Evolutionary conservation across 495 filamentous ascomycete species (phyloP), one percentile per base, ranked within the genome.

Genomic region (Ramalina intermedia): DNA sequence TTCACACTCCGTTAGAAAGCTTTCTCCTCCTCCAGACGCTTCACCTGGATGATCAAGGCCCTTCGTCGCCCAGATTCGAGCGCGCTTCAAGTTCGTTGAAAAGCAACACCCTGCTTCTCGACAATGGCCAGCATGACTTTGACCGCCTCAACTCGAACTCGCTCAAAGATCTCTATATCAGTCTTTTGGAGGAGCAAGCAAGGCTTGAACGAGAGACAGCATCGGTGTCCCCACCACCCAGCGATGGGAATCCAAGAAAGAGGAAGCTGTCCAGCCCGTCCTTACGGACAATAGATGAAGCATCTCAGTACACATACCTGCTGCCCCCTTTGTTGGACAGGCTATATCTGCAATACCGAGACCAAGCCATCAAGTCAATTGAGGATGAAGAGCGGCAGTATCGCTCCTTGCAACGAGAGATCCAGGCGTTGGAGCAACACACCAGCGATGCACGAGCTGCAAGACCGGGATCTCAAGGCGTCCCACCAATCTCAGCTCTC

Each of bases 11-110:
- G 46, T 82, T 95, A 68, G 90, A 96, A 72, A 80, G 77, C 33
- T 74, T 96, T 17, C 75, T 96, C 48, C 77, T 98, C 53, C 91
- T 95, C 66, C 87, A 93, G 64, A 81, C 82, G 9, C 76, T 98
- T 41, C 74, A 76, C 42, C 63, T 73, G 37, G 72, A 80, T 61
- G 83, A 84, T 57, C 66, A 75, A 49, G 71, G 79, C 41, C 69
- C 75, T 16, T 47, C 13, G 4, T 14, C 33, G 8, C 55, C 75
- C 40, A 78, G 73, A 47, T 96, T 96, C 62, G 65, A 62, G 41
- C 69, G 69, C 38, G 85, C 94, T 49, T 89, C 90, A 45, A 72
- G 82, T 41, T 64, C 78, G 23, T 71, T 98, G 54, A 75, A 77
- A 60, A 78, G 72, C 54, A 86, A 88, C 59, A 66, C 70, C 7